phyloP scores from a whole-genome alignment of 805 yeast genomes.

The Sugiyamaella valdiviana region DNA sequence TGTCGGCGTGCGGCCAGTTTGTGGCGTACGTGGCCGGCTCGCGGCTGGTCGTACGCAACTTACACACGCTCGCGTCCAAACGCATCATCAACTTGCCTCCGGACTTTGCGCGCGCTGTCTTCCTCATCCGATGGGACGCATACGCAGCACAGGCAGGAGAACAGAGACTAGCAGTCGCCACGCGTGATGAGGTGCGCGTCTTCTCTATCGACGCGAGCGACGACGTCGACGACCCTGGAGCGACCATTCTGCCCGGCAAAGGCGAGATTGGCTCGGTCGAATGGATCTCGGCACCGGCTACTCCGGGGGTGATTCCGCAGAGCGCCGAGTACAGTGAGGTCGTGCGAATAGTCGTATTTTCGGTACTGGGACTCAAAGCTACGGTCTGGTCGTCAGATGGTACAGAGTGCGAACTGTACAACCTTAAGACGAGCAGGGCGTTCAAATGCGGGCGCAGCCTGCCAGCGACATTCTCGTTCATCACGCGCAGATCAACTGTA shows the following conservation, averaged over 20 bases:
- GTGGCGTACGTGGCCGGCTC: slow-evolving; percentile 18
- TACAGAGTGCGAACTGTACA: slow-evolving; percentile 12
- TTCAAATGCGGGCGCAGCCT: neutral
- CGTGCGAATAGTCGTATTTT: slow-evolving; percentile 15
- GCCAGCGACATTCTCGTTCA: slow-evolving; percentile 5
- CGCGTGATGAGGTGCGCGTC: slow-evolving; percentile 11
- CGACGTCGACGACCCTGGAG: slow-evolving; percentile 5
- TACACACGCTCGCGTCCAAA: slow-evolving; percentile 16
- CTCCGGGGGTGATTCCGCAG: slow-evolving; percentile 1
- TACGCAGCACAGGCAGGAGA: slow-evolving; percentile 10
- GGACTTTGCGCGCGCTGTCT: slow-evolving; percentile 10
- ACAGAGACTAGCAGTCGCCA: slow-evolving; percentile 18
- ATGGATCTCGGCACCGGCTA: slow-evolving; percentile 15
- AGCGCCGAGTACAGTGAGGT: slow-evolving; percentile 5
- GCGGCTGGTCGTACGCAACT: slow-evolving; percentile 16
- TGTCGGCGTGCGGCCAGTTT: slow-evolving; percentile 15
- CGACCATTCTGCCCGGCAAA: slow-evolving; percentile 11
- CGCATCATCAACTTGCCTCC: slow-evolving; percentile 9
- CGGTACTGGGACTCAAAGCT: slow-evolving; percentile 6
- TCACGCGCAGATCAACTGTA: slow-evolving; percentile 10
- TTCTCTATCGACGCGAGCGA: slow-evolving; percentile 10
- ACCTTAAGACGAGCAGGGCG: slow-evolving; percentile 11
- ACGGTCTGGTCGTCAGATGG: slow-evolving; percentile 21
- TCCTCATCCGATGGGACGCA: slow-evolving; percentile 17
- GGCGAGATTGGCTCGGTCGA: slow-evolving; percentile 11